Conservation (phyloP, 164 flowering plant species). For the Vitis vinifera region ASM3070453v1 NC_081814.1:5916501-5917000, state of each 20-base stretch:
- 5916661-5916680: too few species aligned
- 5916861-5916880: conserved; percentile 66
- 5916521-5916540: not conserved
- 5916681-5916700: too few species aligned
- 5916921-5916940: too few species aligned
- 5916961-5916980: not conserved
- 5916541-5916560: not conserved
- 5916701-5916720: too few species aligned
- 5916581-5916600: too few species aligned
- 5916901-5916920: conserved; percentile 65
- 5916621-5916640: too few species aligned
- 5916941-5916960: not conserved
- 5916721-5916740: not conserved
- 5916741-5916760: not conserved
- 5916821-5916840: conserved; percentile 6
- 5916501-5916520: conserved; percentile 56
- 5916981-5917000: not conserved
- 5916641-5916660: too few species aligned
- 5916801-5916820: too few species aligned
- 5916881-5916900: conserved; percentile 55
- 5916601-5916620: too few species aligned
- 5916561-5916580: too few species aligned
- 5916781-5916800: not conserved
- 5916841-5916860: not conserved
- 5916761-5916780: not conserved